phyloP scores from a whole-genome alignment of 768 basidiomycete species.

The Xerocomus brunneocitrinus region DNA sequence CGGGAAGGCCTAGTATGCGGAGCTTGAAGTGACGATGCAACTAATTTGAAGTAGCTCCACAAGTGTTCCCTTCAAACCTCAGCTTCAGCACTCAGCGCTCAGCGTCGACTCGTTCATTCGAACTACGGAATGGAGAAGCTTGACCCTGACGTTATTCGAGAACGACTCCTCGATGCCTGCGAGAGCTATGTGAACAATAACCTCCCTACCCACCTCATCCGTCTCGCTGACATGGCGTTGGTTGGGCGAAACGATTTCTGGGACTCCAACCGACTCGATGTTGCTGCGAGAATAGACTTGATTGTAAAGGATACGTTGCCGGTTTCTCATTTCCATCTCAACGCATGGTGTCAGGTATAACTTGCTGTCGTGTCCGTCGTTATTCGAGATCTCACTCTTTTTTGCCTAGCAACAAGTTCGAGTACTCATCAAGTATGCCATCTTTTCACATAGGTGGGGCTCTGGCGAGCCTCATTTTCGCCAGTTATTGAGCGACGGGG shows the following conservation, averaged over 20 bases:
- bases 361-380: not conserved
- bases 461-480: not conserved
- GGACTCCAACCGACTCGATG: not conserved
- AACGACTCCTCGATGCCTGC: not conserved
- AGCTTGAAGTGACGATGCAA: too few species aligned
- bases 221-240: not conserved
- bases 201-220: slow-evolving; percentile 2
- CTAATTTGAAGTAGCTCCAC: too few species aligned
- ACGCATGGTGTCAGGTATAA: not conserved
- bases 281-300: not conserved
- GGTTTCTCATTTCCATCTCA: not conserved
- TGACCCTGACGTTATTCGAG: not conserved
- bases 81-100: too few species aligned
- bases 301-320: not conserved
- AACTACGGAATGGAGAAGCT: not conserved
- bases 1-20: too few species aligned
- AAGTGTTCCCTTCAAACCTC: too few species aligned
- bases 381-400: not conserved
- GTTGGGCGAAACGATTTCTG: slow-evolving; percentile 1
- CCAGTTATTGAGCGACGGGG: not conserved
- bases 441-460: slow-evolving; percentile 3
- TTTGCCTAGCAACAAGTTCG: not conserved
- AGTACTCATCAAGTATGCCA: not conserved
- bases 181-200: not conserved
- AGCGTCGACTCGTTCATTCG: not conserved